These are phyloP conservation scores for Fragaria vesca DNA, from an alignment of 306 rosid species.

Conservation along the genomic window DNA sequence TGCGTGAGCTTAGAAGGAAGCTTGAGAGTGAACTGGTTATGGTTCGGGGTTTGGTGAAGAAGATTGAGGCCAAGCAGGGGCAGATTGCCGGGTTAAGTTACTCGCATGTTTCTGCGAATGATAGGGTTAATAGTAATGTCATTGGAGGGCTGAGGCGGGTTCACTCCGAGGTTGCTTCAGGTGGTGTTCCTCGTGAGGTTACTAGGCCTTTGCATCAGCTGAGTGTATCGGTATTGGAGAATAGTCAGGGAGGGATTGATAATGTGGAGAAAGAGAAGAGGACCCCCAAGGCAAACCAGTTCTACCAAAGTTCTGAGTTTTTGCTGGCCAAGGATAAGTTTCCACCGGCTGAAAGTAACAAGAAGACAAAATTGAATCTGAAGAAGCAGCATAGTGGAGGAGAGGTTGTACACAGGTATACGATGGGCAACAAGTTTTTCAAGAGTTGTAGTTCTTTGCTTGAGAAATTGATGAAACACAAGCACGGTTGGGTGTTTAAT, in stretches of 20 bases:
- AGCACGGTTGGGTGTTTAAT: constrained; percentile 92
- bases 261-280: constrained; percentile 90
- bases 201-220: constrained; percentile 66
- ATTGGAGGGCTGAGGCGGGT: constrained; percentile 47
- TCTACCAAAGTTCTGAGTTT: constrained; percentile 82
- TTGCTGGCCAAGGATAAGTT: constrained; percentile 90
- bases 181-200: constrained; percentile 52
- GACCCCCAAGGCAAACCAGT: constrained; percentile 91
- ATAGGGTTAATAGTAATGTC: constrained; percentile 37
- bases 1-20: constrained; percentile 56
- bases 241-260: constrained; percentile 63
- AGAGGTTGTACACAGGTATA: constrained; percentile 54
- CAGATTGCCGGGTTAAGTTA: constrained; percentile 42
- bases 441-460: constrained; percentile 89
- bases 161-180: constrained; percentile 69
- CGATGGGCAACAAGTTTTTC: constrained; percentile 74
- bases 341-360: constrained; percentile 85
- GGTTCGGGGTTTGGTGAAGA: constrained; percentile 68
- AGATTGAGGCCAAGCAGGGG: constrained; percentile 77
- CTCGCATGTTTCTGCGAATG: constrained; percentile 33
- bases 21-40: constrained; percentile 62
- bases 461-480: constrained; percentile 90
- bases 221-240: constrained; percentile 63
- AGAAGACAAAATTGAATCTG: constrained; percentile 65
- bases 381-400: constrained; percentile 72